Evolutionary conservation across 441 rosid genomes (phyloP).

Genomic region (Pelargonium fulgidum): DNA sequence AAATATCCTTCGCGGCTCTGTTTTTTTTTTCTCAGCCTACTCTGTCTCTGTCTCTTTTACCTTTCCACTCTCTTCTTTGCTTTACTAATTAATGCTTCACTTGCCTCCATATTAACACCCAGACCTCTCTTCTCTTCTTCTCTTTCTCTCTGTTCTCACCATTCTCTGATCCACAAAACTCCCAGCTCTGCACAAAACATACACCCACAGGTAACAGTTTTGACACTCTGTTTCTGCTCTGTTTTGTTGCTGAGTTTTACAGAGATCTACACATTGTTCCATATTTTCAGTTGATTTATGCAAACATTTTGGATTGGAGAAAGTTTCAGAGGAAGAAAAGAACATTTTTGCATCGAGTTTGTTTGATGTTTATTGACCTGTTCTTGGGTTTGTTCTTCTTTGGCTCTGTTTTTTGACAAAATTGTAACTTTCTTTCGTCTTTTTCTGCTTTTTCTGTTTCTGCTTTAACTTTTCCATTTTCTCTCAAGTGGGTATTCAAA

Average conservation of each 20-base stretch:
- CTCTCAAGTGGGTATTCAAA: slow-evolving; percentile 3
- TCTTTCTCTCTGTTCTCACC: background rate
- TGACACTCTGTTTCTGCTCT: background rate
- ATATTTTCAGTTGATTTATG: too few species aligned
- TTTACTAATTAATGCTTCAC: slow-evolving; percentile 1
- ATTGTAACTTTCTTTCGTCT: background rate
- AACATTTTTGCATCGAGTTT: too few species aligned
- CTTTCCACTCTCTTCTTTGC: background rate
- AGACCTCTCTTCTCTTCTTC: background rate
- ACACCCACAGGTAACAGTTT: background rate
- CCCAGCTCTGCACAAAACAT: background rate
- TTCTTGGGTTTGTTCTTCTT: background rate
- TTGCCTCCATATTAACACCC: background rate
- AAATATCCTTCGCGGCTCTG: background rate
- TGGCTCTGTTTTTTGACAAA: background rate
- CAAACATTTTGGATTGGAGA: too few species aligned
- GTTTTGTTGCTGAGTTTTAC: too few species aligned
- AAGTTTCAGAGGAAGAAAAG: too few species aligned
- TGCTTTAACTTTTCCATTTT: slow-evolving; percentile 3
- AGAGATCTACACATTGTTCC: too few species aligned
- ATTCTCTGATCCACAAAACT: background rate
- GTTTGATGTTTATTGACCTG: too few species aligned
- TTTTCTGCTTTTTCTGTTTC: slow-evolving; percentile 1
- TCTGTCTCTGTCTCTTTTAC: background rate
- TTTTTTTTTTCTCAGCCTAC: too few species aligned